Percentiles rank a stretch among this genome's conserved stretches.
phyloP scores from a whole-genome alignment of 305 asterid genomes.

The Fraxinus latifolia region DNA sequence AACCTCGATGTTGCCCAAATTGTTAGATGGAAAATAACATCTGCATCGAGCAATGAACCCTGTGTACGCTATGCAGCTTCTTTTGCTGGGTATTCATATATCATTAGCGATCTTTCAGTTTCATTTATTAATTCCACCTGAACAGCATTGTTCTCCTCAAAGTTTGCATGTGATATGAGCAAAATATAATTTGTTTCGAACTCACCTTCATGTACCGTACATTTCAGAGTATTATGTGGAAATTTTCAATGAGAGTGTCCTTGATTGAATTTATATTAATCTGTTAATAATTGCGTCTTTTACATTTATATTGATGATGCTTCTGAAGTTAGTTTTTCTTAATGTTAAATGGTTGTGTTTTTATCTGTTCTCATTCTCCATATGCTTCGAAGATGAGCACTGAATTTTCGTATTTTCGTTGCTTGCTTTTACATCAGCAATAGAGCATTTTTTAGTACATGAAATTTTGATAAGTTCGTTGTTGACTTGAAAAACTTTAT shows the following conservation, averaged over 20 bases:
- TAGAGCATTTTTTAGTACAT: background rate
- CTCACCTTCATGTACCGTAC: background rate
- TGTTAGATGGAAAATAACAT: constrained; percentile 79
- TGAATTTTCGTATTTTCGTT: background rate
- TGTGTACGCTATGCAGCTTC: constrained; percentile 97
- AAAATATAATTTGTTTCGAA: background rate
- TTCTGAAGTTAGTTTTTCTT: background rate
- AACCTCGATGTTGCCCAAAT: constrained; percentile 91
- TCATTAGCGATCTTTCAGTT: constrained; percentile 18
- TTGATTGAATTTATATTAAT: background rate
- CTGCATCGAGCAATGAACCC: constrained; percentile 70
- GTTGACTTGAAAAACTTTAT: background rate
- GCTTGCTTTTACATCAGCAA: background rate
- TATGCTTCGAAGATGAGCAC: background rate
- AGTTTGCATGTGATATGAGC: background rate
- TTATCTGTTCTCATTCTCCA: background rate
- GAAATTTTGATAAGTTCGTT: background rate
- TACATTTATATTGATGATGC: background rate
- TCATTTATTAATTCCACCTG: constrained; percentile 7
- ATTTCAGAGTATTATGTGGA: background rate
- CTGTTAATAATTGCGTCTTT: background rate
- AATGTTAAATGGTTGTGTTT: background rate
- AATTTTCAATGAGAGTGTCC: background rate
- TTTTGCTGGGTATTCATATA: constrained; percentile 77
- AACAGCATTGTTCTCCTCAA: background rate